Conservation (phyloP, 345 rosid genomes). For the Erucastrum elatum region DNA sequence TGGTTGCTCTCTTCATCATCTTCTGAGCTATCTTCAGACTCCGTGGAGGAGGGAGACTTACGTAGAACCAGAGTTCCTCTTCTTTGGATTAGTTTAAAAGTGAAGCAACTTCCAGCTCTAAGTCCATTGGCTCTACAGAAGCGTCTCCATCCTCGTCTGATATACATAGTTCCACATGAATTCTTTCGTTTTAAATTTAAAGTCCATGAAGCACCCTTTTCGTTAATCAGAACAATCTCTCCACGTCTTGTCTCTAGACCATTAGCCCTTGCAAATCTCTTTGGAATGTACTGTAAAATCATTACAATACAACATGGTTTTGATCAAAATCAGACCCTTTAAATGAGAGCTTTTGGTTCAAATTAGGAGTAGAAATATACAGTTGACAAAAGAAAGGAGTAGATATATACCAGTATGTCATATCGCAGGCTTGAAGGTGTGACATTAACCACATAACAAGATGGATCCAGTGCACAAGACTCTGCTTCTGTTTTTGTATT, state of each 20-base stretch:
- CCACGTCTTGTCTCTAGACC: background rate
- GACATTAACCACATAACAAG: background rate
- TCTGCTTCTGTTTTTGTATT: background rate
- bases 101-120: background rate
- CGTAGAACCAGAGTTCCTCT: background rate
- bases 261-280: background rate
- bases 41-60: background rate
- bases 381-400: too few relatives aligned
- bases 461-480: too few relatives aligned
- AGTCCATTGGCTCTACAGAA: background rate
- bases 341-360: background rate
- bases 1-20: background rate
- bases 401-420: background rate
- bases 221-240: conserved; percentile 12
- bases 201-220: conserved; percentile 3
- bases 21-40: background rate
- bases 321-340: background rate
- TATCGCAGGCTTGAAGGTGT: background rate
- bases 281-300: background rate
- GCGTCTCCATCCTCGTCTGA: background rate
- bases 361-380: background rate
- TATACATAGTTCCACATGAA: background rate
- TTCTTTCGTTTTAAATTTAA: background rate
- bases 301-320: background rate
- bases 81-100: background rate